Evolutionary conservation across 2,329 filamentous ascomycete genomes (phyloP).

Genomic region (Dactylellina sp.): DNA sequence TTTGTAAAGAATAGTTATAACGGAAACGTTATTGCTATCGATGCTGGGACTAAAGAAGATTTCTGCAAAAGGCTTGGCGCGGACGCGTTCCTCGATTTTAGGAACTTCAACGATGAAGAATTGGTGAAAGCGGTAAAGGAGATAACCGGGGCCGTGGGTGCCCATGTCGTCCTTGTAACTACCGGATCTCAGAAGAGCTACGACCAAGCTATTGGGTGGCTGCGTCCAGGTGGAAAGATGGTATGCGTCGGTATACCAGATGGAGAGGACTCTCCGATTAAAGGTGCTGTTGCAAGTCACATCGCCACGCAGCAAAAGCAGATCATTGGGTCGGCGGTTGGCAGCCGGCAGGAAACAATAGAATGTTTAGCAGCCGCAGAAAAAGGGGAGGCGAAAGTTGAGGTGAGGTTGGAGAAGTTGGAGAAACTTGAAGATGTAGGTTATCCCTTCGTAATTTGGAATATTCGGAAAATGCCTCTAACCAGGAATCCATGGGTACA

Average conservation of each 20-base stretch:
- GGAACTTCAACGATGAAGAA: slow-evolving; percentile 54
- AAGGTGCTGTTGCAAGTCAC: slow-evolving; percentile 34
- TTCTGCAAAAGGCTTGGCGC: slow-evolving; percentile 59
- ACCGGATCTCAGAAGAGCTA: slow-evolving; percentile 45
- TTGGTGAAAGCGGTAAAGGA: slow-evolving; percentile 57
- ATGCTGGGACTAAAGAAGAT: slow-evolving; percentile 57
- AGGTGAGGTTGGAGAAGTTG: slow-evolving; percentile 36
- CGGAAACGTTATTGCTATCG: slow-evolving; percentile 59
- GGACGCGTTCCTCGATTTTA: slow-evolving; percentile 60
- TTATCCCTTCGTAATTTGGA: neutral
- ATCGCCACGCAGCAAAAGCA: slow-evolving; percentile 41
- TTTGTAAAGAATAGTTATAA: slow-evolving; percentile 60
- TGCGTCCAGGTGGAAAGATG: slow-evolving; percentile 44
- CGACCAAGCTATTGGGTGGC: slow-evolving; percentile 21
- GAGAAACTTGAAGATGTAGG: slow-evolving; percentile 39
- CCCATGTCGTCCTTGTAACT: slow-evolving; percentile 35
- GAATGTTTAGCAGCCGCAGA: slow-evolving; percentile 39
- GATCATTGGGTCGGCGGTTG: slow-evolving; percentile 39
- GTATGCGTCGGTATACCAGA: slow-evolving; percentile 50
- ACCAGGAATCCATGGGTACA: neutral
- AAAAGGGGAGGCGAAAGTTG: slow-evolving; percentile 41
- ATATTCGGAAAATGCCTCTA: neutral
- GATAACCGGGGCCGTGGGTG: slow-evolving; percentile 52
- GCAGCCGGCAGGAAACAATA: slow-evolving; percentile 30
- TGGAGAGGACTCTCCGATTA: slow-evolving; percentile 37